These are phyloP conservation scores for Flaveria linearis DNA, from an alignment of 129 eudicot species.

Conservation along the genomic window DNA sequence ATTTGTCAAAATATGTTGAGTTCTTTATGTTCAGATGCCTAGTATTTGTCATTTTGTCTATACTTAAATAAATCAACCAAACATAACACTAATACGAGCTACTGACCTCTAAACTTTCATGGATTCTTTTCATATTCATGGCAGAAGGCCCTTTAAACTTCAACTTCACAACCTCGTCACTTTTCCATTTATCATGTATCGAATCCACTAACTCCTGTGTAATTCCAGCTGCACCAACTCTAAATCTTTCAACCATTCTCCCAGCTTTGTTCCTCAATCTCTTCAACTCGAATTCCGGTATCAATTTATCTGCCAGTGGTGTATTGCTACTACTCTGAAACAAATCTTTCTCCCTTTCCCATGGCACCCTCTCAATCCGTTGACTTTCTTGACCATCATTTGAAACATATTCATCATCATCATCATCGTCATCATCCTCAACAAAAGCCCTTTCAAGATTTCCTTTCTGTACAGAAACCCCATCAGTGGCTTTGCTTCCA, in stretches of 20 bases:
- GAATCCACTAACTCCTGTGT: conserved; percentile 72
- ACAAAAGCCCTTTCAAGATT: conserved; percentile 20
- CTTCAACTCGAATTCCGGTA: conserved; percentile 81
- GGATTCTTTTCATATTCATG: conserved; percentile 75
- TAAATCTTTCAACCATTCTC: conserved; percentile 83
- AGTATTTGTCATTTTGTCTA: not conserved
- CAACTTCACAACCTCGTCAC: conserved; percentile 81
- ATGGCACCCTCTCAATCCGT: conserved; percentile 38
- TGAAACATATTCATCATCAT: conserved; percentile 21
- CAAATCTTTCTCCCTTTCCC: conserved; percentile 43
- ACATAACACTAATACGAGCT: not conserved
- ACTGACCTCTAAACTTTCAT: conserved; percentile 88
- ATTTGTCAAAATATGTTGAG: not conserved
- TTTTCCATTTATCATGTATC: conserved; percentile 80
- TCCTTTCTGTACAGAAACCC: conserved; percentile 24
- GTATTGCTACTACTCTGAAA: conserved; percentile 51
- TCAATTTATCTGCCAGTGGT: conserved; percentile 64
- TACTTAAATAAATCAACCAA: too few relatives aligned
- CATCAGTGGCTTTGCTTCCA: conserved; percentile 23
- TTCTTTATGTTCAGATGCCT: not conserved
- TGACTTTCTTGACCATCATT: conserved; percentile 15
- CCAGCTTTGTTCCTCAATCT: conserved; percentile 81
- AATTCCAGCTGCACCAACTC: conserved; percentile 83
- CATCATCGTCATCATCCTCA: conserved; percentile 3
- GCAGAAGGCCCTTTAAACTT: conserved; percentile 87